Conservation (phyloP, 352 stramenopile species). For the Phytopythium chamaehyphon region DNA sequence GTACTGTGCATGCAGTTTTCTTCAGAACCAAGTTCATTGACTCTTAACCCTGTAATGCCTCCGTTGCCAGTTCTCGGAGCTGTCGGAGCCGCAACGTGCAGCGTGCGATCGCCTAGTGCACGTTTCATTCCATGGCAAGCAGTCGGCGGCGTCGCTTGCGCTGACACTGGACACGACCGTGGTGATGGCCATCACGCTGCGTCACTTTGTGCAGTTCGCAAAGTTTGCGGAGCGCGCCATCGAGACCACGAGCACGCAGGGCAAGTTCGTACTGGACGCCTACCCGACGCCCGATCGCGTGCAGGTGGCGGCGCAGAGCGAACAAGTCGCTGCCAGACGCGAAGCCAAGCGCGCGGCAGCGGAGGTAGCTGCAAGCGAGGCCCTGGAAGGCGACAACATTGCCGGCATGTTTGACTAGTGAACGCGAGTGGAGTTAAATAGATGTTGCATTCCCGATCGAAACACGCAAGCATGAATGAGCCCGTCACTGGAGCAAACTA, state of each 20-base stretch:
- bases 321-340: slow-evolving; percentile 39
- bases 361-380: slow-evolving; percentile 23
- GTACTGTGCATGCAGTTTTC: slow-evolving; percentile 14
- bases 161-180: slow-evolving; percentile 61
- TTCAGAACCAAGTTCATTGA: too few species aligned
- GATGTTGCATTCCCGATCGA: not conserved
- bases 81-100: slow-evolving; percentile 53
- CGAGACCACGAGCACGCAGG: slow-evolving; percentile 59
- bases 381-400: slow-evolving; percentile 33
- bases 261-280: slow-evolving; percentile 73
- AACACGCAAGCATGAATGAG: too few species aligned
- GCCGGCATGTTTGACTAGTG: slow-evolving; percentile 40
- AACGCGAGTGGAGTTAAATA: not conserved
- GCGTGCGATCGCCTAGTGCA: slow-evolving; percentile 71
- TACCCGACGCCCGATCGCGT: slow-evolving; percentile 40
- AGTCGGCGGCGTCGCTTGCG: slow-evolving; percentile 27
- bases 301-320: slow-evolving; percentile 18
- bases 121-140: slow-evolving; percentile 45
- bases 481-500: too few species aligned
- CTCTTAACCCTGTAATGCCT: too few species aligned
- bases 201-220: slow-evolving; percentile 62
- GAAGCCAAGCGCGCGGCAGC: slow-evolving; percentile 36
- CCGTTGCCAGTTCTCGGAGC: slow-evolving; percentile 19
- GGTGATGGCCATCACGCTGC: slow-evolving; percentile 55
- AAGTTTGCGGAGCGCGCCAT: slow-evolving; percentile 54